Conservation (phyloP, 495 filamentous ascomycete genomes). For the Sordaria brevicollis region DNA sequence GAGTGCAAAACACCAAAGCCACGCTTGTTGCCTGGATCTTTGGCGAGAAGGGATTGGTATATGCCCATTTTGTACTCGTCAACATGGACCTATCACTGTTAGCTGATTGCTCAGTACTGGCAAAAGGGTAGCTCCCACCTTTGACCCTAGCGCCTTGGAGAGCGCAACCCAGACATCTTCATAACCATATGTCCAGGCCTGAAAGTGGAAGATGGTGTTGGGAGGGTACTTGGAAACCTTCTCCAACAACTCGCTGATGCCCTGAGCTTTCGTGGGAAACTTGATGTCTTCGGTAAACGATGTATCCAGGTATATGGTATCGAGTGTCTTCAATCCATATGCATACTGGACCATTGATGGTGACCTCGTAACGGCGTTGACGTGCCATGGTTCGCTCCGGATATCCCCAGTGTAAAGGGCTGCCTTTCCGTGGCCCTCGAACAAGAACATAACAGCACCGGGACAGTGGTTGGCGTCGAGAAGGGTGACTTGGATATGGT, state of each 20-base stretch:
- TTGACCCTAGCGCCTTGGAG: slow-evolving; percentile 54
- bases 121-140: slow-evolving; percentile 29
- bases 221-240: slow-evolving; percentile 59
- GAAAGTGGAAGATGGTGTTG: slow-evolving; percentile 74
- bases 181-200: slow-evolving; percentile 88
- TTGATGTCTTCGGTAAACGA: slow-evolving; percentile 49
- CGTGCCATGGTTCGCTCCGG: slow-evolving; percentile 53
- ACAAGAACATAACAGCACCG: slow-evolving; percentile 87
- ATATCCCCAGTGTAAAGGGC: slow-evolving; percentile 92
- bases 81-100: slow-evolving; percentile 56
- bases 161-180: slow-evolving; percentile 88
- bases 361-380: slow-evolving; percentile 50
- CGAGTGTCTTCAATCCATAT: slow-evolving; percentile 51
- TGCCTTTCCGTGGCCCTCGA: slow-evolving; percentile 66
- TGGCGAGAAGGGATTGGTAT: slow-evolving; percentile 53
- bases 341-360: slow-evolving; percentile 71
- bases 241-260: slow-evolving; percentile 60
- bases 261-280: slow-evolving; percentile 55
- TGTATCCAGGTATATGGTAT: slow-evolving; percentile 81
- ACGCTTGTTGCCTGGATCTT: slow-evolving; percentile 13
- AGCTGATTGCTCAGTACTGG: slow-evolving; percentile 1
- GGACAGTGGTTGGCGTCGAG: slow-evolving; percentile 90
- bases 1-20: slow-evolving; percentile 24
- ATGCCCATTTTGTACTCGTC: slow-evolving; percentile 69
- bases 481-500: slow-evolving; percentile 66